Percentiles rank a stretch among this genome's conserved stretches.
These are phyloP conservation scores for Pythium monospermum DNA, from an alignment of 352 stramenopile genomes.

Conservation along the genomic window DNA sequence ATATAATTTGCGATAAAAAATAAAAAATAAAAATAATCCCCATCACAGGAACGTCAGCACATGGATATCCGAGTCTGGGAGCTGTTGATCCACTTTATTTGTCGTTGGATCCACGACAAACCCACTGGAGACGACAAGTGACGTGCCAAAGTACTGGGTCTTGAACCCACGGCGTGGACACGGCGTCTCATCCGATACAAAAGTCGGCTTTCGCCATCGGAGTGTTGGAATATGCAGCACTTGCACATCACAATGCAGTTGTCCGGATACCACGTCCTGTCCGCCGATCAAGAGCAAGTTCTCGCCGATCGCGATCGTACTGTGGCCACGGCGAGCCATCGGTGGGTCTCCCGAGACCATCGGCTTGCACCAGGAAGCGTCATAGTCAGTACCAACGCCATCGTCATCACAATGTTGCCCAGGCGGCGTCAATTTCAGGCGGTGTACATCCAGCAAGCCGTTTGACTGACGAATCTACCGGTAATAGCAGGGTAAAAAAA, in stretches of 20 bases:
- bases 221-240: slow-evolving; percentile 33
- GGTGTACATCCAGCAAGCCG: slow-evolving; percentile 45
- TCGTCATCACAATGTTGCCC: slow-evolving; percentile 8
- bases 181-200: slow-evolving; percentile 28
- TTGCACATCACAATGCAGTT: slow-evolving; percentile 45
- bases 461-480: slow-evolving; percentile 71
- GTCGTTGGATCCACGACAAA: slow-evolving; percentile 40
- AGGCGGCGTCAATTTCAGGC: slow-evolving; percentile 18
- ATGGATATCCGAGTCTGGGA: slow-evolving; percentile 60
- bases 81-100: slow-evolving; percentile 46
- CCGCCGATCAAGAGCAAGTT: slow-evolving; percentile 63
- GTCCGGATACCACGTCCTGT: slow-evolving; percentile 39
- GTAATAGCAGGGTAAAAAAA: too few species aligned
- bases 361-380: slow-evolving; percentile 13
- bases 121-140: slow-evolving; percentile 65
- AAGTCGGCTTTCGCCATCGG: slow-evolving; percentile 29
- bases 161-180: slow-evolving; percentile 72
- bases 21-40: not conserved
- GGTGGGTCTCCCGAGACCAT: slow-evolving; percentile 35
- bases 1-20: too few species aligned
- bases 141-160: slow-evolving; percentile 72
- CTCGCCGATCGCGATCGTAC: slow-evolving; percentile 45
- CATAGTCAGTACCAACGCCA: too few species aligned
- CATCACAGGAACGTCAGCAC: slow-evolving; percentile 20
- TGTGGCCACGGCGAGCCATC: slow-evolving; percentile 53